phyloP scores from a whole-genome alignment of 1,139 yeast genomes.

The Saccharomyces hybrid region DNA sequence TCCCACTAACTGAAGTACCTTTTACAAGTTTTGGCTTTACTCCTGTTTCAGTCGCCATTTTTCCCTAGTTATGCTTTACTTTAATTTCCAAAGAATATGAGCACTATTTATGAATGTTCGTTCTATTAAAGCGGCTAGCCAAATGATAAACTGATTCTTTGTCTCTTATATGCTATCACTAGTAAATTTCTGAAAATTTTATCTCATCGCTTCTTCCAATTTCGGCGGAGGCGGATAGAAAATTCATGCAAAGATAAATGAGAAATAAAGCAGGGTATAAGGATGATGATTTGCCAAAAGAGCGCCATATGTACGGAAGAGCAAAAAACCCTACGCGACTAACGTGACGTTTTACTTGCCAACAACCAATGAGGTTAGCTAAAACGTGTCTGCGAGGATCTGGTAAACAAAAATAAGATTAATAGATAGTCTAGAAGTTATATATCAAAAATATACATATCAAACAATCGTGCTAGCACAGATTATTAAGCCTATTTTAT shows the following conservation, averaged over 20 bases:
- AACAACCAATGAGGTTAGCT: too few species aligned
- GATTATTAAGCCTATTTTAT: constrained; percentile 2
- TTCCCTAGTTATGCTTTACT: neutral
- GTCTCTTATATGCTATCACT: constrained; percentile 4
- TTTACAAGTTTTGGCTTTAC: constrained; percentile 14
- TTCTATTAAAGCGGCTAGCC: neutral
- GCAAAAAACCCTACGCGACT: neutral
- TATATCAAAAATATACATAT: neutral
- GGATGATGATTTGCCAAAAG: neutral
- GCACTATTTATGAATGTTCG: neutral
- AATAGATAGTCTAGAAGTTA: neutral
- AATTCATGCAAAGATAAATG: neutral
- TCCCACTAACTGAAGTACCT: constrained; percentile 47
- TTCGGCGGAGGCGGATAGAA: neutral
- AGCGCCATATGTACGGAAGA: neutral
- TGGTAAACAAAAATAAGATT: neutral
- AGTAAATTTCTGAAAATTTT: constrained; percentile 3
- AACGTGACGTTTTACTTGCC: too few species aligned
- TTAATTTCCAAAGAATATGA: neutral
- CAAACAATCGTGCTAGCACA: neutral
- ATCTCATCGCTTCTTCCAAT: neutral
- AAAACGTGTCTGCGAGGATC: neutral
- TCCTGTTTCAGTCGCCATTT: neutral
- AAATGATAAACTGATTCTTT: neutral
- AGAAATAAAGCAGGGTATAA: neutral